A percentile compares a stretch with the other conserved stretches of the same genome.
phyloP scores from a whole-genome alignment of 441 rosid species.

The Rhodomyrtus psidioides region DNA sequence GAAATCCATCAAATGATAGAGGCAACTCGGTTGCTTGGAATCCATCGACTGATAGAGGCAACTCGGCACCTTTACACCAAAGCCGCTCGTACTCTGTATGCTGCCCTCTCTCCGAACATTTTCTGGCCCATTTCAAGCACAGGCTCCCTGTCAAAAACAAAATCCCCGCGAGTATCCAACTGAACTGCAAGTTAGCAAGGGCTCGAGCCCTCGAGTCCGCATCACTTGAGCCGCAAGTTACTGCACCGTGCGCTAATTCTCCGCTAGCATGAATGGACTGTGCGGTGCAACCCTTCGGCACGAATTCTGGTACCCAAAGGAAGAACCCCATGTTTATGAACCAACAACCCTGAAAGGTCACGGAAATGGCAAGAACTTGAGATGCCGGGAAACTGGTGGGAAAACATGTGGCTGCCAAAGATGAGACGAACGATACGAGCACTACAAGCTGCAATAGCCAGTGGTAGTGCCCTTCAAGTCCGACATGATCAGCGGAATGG shows the following conservation, averaged over 20 bases:
- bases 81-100: slow-evolving; percentile 59
- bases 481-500: slow-evolving; percentile 78
- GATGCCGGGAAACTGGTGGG: slow-evolving; percentile 50
- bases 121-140: slow-evolving; percentile 44
- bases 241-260: slow-evolving; percentile 37
- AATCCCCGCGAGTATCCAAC: slow-evolving; percentile 68
- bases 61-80: slow-evolving; percentile 30
- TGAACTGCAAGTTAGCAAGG: slow-evolving; percentile 80
- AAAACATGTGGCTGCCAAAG: slow-evolving; percentile 35
- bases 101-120: slow-evolving; percentile 14
- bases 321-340: slow-evolving; percentile 76
- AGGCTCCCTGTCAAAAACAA: slow-evolving; percentile 44
- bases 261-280: slow-evolving; percentile 18
- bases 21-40: too few species aligned
- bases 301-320: slow-evolving; percentile 62
- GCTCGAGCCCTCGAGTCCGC: slow-evolving; percentile 66
- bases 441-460: slow-evolving; percentile 81
- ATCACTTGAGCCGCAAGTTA: slow-evolving; percentile 41
- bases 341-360: slow-evolving; percentile 81
- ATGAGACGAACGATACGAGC: slow-evolving; percentile 45
- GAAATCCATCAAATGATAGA: slow-evolving; percentile 12
- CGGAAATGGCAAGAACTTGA: slow-evolving; percentile 50
- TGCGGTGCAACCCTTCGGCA: slow-evolving; percentile 54
- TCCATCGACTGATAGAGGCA: too few species aligned
- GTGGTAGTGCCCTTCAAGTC: slow-evolving; percentile 89